These are phyloP conservation scores for Aschersonia sp. DNA, from an alignment of 2,329 filamentous ascomycete species.

Conservation along the genomic window DNA sequence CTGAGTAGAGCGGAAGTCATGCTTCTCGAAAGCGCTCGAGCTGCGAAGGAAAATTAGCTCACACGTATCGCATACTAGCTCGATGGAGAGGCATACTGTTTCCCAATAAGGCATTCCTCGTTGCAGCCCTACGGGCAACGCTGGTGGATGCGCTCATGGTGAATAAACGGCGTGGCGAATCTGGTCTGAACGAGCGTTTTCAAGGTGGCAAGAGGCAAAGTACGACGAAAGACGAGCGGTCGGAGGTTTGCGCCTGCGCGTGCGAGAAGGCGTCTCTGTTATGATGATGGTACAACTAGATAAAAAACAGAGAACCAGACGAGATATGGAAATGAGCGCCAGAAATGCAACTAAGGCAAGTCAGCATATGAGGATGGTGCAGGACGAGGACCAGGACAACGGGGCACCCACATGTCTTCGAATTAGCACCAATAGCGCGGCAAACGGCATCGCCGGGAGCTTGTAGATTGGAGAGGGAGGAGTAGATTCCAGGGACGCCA, in stretches of 20 bases:
- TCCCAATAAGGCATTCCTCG: conserved; percentile 36
- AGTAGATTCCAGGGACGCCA: too few relatives aligned
- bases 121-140: conserved; percentile 38
- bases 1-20: conserved; percentile 30
- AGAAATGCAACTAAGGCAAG: background rate
- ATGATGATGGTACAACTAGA: background rate
- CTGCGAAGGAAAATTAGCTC: conserved; percentile 11
- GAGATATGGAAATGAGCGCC: background rate
- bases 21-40: conserved; percentile 30
- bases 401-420: background rate
- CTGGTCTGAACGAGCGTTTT: too few relatives aligned
- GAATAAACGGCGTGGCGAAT: background rate
- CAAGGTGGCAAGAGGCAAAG: too few relatives aligned
- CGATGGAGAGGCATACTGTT: conserved; percentile 22
- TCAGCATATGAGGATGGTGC: too few relatives aligned
- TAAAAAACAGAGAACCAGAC: background rate
- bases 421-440: background rate
- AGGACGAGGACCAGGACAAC: too few relatives aligned
- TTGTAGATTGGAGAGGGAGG: background rate
- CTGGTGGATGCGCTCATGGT: conserved; percentile 41
- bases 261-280: background rate
- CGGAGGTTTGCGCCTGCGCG: background rate
- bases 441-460: background rate
- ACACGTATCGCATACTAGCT: background rate
- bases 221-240: background rate